Evolutionary conservation across 140 eudicot genomes (phyloP), one percentile per base, ranked within the genome.

Genomic region (Bidens hawaiensis): DNA sequence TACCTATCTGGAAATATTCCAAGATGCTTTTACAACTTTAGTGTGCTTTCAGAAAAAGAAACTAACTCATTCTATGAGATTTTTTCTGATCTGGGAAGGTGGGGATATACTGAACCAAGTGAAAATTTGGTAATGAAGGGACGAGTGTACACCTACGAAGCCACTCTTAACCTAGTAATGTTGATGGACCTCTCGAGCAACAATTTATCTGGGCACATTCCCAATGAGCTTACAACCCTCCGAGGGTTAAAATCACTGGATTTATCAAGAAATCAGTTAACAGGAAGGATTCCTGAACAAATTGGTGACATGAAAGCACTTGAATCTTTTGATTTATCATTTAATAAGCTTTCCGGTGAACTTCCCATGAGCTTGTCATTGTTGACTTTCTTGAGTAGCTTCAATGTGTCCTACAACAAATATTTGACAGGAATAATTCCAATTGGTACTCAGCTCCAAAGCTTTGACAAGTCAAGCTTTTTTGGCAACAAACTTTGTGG

Each of bases 1-100:
- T 31, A 71, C 1, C 1, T 82, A 5, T 78, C 62, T 0, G 88
- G 88, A 6, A 43, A 19, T 10, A 56, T 82, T 45, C 88, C 88
- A 12, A 57, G 36, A 45, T 82, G 88, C 15, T 60, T 79, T 22
- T 4, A 62, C 31, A 74, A 66, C 46, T 71, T 74, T 2, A 65
- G 40, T 9, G 38, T 71, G 6, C 51, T 81, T 27, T 75, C 73
- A 0, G 23, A 5, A 2, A 47, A 57, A 30, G 60, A 5, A 19
- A 7, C 3, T 38, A 4, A 38, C 45, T 38, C 45, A 38, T 38
- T 30, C 34, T 3, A 30, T 30, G 4, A 3, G 4, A 4, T 30
- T 30, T 30, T 30, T 30, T 7, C 34, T 30, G 34, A 31, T 31
- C 8, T 31, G 38, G 38, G 8, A 31, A 1, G 38, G 7, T 10